These are phyloP conservation scores for Chaetomidium leptoderma DNA, from an alignment of 495 filamentous ascomycete genomes.

Conservation along the genomic window DNA sequence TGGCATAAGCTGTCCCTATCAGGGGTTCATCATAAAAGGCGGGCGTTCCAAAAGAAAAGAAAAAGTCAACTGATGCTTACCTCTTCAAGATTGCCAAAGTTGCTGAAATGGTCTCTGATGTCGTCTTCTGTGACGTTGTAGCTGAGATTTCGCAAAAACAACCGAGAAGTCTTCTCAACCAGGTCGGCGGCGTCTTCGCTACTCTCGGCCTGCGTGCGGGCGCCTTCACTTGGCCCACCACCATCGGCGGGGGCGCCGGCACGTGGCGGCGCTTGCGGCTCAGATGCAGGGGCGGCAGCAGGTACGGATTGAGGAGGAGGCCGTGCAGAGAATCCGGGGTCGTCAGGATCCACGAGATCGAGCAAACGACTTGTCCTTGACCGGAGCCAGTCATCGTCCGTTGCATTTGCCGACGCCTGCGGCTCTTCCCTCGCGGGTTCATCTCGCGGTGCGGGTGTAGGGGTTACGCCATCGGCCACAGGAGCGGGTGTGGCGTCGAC, in stretches of 20 bases:
- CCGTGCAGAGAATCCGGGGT: constrained; percentile 30
- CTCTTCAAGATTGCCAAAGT: constrained; percentile 76
- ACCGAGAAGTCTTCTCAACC: constrained; percentile 57
- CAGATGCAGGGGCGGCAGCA: constrained; percentile 17
- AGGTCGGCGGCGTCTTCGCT: constrained; percentile 39
- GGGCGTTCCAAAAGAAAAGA: constrained; percentile 19
- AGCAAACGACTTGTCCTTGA: constrained; percentile 87
- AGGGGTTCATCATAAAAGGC: constrained; percentile 80
- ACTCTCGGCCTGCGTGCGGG: constrained; percentile 25
- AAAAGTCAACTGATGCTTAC: constrained; percentile 50
- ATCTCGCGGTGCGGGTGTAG: constrained; percentile 15
- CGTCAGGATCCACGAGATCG: constrained; percentile 66
- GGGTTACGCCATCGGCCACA: not conserved
- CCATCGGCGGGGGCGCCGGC: constrained; percentile 22
- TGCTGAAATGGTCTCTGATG: constrained; percentile 62
- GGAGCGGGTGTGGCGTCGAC: constrained; percentile 14
- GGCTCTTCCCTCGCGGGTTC: constrained; percentile 14
- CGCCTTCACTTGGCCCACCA: constrained; percentile 25
- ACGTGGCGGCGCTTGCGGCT: constrained; percentile 24
- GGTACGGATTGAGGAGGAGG: constrained; percentile 17
- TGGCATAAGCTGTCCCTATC: constrained; percentile 99
- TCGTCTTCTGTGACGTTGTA: constrained; percentile 78
- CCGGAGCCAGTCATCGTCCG: constrained; percentile 89
- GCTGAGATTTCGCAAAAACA: constrained; percentile 86
- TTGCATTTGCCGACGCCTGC: constrained; percentile 37